Evolutionary conservation across 2,329 filamentous ascomycete species (phyloP).

Genomic region (Hypoxylon sp.): DNA sequence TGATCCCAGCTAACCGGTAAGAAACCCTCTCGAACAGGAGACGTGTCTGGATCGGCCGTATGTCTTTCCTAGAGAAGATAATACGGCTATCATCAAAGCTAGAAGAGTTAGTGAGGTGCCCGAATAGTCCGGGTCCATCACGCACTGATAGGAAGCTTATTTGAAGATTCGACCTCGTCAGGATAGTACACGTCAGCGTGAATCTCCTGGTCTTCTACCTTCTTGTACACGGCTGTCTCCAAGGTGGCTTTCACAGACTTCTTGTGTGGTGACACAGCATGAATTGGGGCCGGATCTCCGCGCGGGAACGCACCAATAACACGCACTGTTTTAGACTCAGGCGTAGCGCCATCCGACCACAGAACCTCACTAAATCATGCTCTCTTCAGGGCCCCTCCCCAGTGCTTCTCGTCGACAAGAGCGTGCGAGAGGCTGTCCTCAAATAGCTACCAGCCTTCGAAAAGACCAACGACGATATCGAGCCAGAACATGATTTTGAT

Average conservation of each 20-base stretch:
- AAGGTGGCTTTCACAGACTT: not conserved
- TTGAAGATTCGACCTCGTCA: not conserved
- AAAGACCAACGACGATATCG: not conserved
- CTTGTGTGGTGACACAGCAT: not conserved
- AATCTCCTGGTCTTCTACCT: not conserved
- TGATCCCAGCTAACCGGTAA: too few species aligned
- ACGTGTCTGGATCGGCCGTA: too few species aligned
- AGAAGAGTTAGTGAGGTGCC: not conserved
- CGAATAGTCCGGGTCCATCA: not conserved
- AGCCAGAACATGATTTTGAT: not conserved
- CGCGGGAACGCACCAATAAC: conserved; percentile 47
- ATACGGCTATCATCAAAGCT: not conserved
- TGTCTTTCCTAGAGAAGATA: too few species aligned
- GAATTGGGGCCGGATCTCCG: not conserved
- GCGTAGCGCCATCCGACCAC: conserved; percentile 48
- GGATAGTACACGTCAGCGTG: not conserved
- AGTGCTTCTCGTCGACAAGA: not conserved
- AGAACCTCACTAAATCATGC: conserved; percentile 47
- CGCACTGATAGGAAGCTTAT: not conserved
- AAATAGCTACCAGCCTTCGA: not conserved
- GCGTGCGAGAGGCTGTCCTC: not conserved
- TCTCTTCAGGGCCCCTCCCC: too few species aligned
- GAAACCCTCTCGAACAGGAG: too few species aligned
- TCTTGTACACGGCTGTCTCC: not conserved
- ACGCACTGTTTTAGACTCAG: conserved; percentile 48